Conservation (phyloP, 2,329 filamentous ascomycete species). For the Hypoxylon sp. region DNA sequence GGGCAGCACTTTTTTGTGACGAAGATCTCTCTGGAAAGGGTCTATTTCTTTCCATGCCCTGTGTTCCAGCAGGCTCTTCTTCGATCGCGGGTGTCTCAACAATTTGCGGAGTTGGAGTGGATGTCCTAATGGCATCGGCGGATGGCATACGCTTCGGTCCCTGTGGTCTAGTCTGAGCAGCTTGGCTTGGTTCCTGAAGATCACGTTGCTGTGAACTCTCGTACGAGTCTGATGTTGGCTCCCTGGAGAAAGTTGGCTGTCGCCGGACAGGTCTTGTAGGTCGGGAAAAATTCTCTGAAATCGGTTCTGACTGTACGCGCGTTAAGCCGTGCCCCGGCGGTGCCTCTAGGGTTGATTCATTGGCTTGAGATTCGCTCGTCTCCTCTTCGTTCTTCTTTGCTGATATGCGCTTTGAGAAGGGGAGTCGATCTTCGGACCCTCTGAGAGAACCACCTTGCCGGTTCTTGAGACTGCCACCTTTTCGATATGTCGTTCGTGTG, state of each 20-base stretch:
- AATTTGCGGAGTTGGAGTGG: constrained; percentile 65
- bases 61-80: constrained; percentile 47
- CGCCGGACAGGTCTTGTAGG: constrained; percentile 63
- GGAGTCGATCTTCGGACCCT: constrained; percentile 75
- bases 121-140: constrained; percentile 39
- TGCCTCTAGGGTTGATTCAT: constrained; percentile 58
- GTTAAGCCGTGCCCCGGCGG: constrained; percentile 65
- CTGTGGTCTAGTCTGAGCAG: constrained; percentile 36
- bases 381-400: constrained; percentile 70
- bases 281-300: constrained; percentile 72
- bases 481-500: constrained; percentile 90
- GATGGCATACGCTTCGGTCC: constrained; percentile 39
- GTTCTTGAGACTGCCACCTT: constrained; percentile 87
- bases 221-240: constrained; percentile 53
- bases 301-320: constrained; percentile 78
- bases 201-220: constrained; percentile 65
- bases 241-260: constrained; percentile 63
- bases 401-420: constrained; percentile 78
- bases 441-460: constrained; percentile 83
- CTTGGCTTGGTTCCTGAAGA: constrained; percentile 51
- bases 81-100: constrained; percentile 72
- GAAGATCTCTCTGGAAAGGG: constrained; percentile 67
- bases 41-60: constrained; percentile 44
- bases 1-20: constrained; percentile 57
- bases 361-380: constrained; percentile 53